These are phyloP conservation scores for Neurospora terricola DNA, from an alignment of 495 filamentous ascomycete genomes.

Conservation along the genomic window DNA sequence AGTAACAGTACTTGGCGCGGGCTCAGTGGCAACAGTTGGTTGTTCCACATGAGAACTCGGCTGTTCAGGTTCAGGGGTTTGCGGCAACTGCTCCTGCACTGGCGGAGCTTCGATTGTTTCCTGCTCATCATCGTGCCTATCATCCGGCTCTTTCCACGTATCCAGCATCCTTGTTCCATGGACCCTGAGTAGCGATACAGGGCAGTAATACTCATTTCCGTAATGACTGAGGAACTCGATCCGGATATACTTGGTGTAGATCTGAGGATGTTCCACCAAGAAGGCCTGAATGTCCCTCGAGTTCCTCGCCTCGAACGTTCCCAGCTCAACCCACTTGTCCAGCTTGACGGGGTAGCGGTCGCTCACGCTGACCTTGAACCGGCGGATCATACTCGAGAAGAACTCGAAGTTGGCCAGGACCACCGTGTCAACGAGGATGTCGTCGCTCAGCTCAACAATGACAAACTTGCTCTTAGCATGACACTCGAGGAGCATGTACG, in stretches of 20 bases:
- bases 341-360: conserved; percentile 87
- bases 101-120: conserved; percentile 25
- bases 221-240: conserved; percentile 91
- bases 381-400: conserved; percentile 92
- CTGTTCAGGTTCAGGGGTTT: conserved; percentile 23
- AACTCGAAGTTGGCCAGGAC: conserved; percentile 97
- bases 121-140: conserved; percentile 28
- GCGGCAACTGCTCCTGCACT: conserved; percentile 13
- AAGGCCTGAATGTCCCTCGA: conserved; percentile 92
- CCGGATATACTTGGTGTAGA: conserved; percentile 87
- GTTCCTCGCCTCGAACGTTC: conserved; percentile 82
- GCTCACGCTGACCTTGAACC: conserved; percentile 79
- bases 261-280: conserved; percentile 79
- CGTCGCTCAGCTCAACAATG: conserved; percentile 77
- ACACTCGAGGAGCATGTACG: conserved; percentile 95
- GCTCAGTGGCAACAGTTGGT: background rate
- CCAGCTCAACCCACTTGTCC: conserved; percentile 85
- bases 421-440: conserved; percentile 91
- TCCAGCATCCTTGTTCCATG: conserved; percentile 98
- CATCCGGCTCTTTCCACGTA: conserved; percentile 58
- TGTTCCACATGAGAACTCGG: background rate
- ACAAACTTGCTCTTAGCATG: conserved; percentile 82
- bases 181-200: conserved; percentile 77
- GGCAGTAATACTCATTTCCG: conserved; percentile 94
- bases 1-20: background rate